Evolutionary conservation across 345 rosid species (phyloP).

Genomic region (Corchorus capsularis): DNA sequence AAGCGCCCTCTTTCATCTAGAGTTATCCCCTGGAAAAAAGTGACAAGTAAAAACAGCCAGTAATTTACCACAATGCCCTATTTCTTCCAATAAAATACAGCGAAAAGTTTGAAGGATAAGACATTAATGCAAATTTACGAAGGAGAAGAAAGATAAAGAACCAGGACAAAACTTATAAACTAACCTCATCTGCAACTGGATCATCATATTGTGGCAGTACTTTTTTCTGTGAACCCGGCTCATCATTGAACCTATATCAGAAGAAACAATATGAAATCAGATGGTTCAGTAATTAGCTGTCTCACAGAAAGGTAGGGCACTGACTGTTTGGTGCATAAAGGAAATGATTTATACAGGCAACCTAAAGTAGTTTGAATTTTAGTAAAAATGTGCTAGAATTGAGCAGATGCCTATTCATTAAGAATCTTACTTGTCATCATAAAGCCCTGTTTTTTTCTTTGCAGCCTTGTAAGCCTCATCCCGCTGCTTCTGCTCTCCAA

Average conservation of each 20-base stretch:
- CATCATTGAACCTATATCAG: slow-evolving; percentile 77
- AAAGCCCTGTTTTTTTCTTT: slow-evolving; percentile 78
- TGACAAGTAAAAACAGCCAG: slow-evolving; percentile 16
- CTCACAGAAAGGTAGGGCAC: not conserved
- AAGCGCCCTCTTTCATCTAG: slow-evolving; percentile 83
- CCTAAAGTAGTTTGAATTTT: not conserved
- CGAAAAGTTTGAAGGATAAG: not conserved
- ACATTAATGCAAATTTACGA: not conserved
- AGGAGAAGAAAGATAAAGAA: not conserved
- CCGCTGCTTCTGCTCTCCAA: slow-evolving; percentile 95
- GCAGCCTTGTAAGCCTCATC: slow-evolving; percentile 89
- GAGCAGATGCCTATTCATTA: not conserved
- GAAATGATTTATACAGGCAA: not conserved
- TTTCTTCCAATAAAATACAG: not conserved
- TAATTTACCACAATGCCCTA: not conserved
- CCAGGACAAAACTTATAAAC: slow-evolving; percentile 11
- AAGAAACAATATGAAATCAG: slow-evolving; percentile 11
- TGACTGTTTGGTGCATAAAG: not conserved
- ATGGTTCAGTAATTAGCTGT: not conserved
- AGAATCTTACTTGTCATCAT: slow-evolving; percentile 73
- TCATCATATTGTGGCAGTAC: slow-evolving; percentile 97
- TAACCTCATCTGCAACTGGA: slow-evolving; percentile 70
- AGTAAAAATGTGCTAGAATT: not conserved
- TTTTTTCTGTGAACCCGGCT: slow-evolving; percentile 69
- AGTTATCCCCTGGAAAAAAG: slow-evolving; percentile 63